Base-by-base conservation (phyloP, 176 grass and related monocot genomes). In the Oryza coarctata region DNA sequence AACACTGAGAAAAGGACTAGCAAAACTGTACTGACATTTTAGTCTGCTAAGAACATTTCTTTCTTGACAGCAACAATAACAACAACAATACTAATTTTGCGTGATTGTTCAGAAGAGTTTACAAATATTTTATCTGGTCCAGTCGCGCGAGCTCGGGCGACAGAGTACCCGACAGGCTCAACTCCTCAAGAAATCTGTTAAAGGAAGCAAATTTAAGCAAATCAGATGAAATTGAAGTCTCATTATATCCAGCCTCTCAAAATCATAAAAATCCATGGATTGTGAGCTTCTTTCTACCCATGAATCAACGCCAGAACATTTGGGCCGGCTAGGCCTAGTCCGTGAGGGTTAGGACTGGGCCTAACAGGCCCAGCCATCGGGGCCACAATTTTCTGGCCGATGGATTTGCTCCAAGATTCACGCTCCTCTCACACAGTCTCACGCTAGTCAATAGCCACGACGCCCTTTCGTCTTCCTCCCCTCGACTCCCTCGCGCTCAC, bases 121-220 rank as follows among this genome's bases (percentile, higher is more conserved):
- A 95, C 93, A 95, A 63, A 70, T 88, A 75, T 14, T 88, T 58
- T 57, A 95, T 80, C 82, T 88, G 69, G 84, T 92, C 78, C 40
- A 95, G 85, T 61, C 71, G 85, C 14, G 70, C 93, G 41, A 95
- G 90, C 34, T 92, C 85, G 5, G 93, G 64, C 65, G 91, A 60
- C 85, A 95, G 84, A 61, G 35, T 50, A 30, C 93, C 93, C 6
- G 82, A 90, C 45, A 95, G 29, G 23, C 74, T 87, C 67, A 79
- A 67, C 11, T 71, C 33, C 12, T 18, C 4, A 28, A 94, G 84
- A 18, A 80, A 52, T 39, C 92, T 91, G 77, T 39, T 20, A 67
- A 12, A 68, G 28, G 30, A 26, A 61, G 29, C 32, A 40, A 61
- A 26, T 64, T n/a, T n/a, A 12, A 81, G 26, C 25, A 61, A 78